phyloP scores from a whole-genome alignment of 306 rosid species.

The Trifolium pratense region DNA sequence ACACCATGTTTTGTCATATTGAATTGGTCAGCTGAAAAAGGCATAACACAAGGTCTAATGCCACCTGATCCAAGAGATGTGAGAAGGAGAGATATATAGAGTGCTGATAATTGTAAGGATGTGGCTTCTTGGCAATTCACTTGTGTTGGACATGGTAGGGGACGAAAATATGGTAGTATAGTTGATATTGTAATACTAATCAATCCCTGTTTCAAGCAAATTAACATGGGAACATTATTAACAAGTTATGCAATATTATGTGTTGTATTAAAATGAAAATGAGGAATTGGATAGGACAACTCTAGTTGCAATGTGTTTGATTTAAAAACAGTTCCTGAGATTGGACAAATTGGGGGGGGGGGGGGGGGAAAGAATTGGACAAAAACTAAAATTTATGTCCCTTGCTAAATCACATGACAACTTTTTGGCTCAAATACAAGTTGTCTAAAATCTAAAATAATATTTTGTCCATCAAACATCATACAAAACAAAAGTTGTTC shows the following conservation, averaged over 20 bases:
- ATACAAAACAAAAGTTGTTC: too few species aligned
- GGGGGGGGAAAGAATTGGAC: too few species aligned
- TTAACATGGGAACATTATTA: not conserved
- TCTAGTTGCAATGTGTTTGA: too few species aligned
- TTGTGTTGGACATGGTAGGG: conserved; percentile 71
- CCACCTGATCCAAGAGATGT: conserved; percentile 84
- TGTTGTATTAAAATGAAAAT: too few species aligned
- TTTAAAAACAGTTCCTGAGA: too few species aligned
- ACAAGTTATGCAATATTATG: not conserved
- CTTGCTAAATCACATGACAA: too few species aligned
- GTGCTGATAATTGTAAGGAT: conserved; percentile 52
- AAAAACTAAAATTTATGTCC: too few species aligned
- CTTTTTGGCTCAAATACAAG: too few species aligned
- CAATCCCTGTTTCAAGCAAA: conserved; percentile 55
- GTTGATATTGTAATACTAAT: conserved; percentile 69
- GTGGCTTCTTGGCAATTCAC: conserved; percentile 71
- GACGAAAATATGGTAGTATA: conserved; percentile 58
- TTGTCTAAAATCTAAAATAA: too few species aligned
- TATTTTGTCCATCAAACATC: too few species aligned
- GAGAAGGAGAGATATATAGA: conserved; percentile 67
- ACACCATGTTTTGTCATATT: conserved; percentile 64
- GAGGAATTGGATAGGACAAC: too few species aligned
- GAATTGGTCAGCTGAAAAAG: conserved; percentile 84
- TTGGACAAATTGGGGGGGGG: too few species aligned
- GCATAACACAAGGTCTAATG: conserved; percentile 75